phyloP scores from a whole-genome alignment of 805 yeast genomes.

The Wickerhamiella sergipiensis region DNA sequence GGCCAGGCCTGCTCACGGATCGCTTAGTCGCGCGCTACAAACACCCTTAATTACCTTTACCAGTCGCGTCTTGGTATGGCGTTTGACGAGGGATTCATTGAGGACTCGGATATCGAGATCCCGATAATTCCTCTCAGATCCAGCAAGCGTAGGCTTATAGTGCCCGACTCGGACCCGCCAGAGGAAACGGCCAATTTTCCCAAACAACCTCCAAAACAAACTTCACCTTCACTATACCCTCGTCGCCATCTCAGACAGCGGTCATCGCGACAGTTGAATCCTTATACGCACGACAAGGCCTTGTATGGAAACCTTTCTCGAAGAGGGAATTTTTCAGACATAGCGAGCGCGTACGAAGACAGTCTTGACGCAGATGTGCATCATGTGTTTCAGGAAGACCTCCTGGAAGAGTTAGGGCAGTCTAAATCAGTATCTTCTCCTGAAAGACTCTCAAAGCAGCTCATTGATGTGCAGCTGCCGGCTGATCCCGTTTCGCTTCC shows the following conservation, averaged over 20 bases:
- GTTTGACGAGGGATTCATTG: constrained; percentile 3
- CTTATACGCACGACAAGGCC: background rate
- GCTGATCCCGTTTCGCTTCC: background rate
- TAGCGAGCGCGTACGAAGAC: no score
- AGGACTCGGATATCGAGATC: constrained; percentile 3
- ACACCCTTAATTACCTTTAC: background rate
- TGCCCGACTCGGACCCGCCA: background rate
- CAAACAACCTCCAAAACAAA: background rate
- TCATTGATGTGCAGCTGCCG: background rate
- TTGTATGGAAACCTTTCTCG: background rate
- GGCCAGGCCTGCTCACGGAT: no score
- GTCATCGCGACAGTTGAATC: background rate
- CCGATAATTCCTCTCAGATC: background rate
- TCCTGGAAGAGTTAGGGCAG: background rate
- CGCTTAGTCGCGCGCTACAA: background rate
- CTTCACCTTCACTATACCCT: background rate
- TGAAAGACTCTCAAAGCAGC: no score
- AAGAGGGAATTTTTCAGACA: background rate
- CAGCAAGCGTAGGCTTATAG: background rate
- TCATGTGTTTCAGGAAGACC: background rate
- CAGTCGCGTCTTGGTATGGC: constrained; percentile 2
- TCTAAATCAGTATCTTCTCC: background rate
- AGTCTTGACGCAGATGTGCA: no score
- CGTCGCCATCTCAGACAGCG: background rate
- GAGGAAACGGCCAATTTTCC: background rate